Evolutionary conservation across 1,139 yeast species (phyloP).

Genomic region (Suhomyces yuchorum): DNA sequence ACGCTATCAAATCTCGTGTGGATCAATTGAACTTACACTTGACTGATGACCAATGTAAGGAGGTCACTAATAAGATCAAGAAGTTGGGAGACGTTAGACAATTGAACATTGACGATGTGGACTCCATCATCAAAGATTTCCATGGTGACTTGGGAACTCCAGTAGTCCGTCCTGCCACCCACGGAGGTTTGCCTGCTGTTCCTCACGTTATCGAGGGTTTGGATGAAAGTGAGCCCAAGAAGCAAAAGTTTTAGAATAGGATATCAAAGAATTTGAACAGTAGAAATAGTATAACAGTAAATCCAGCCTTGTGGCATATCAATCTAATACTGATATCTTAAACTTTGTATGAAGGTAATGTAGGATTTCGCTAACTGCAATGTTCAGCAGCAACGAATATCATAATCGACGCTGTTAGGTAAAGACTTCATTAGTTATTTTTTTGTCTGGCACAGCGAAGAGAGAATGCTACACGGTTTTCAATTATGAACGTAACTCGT

Average conservation of each 20-base stretch:
- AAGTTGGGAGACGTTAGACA: conserved; percentile 93
- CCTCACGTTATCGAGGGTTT: conserved; percentile 27
- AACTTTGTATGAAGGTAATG: too few species aligned
- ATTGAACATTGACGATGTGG: conserved; percentile 94
- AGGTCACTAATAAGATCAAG: conserved; percentile 91
- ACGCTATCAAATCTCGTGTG: conserved; percentile 96
- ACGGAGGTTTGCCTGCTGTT: conserved; percentile 16
- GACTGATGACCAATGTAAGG: conserved; percentile 92
- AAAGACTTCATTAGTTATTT: too few species aligned
- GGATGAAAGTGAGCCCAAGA: conserved; percentile 15
- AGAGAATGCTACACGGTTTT: too few species aligned
- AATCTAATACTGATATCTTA: background rate
- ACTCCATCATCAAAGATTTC: conserved; percentile 91
- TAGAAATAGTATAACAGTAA: conserved; percentile 1
- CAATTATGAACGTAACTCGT: too few species aligned
- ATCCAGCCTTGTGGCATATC: background rate
- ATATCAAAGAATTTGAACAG: background rate
- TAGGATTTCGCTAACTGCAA: too few species aligned
- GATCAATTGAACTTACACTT: conserved; percentile 91
- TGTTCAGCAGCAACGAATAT: too few species aligned
- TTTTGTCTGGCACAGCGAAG: too few species aligned
- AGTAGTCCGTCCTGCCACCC: conserved; percentile 19
- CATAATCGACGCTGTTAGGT: too few species aligned
- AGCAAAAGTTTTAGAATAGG: conserved; percentile 10
- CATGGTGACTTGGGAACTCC: conserved; percentile 64